A percentile compares a stretch with the other conserved stretches of the same genome.
Conservation (phyloP, 441 rosid species). For the Gossypium schwendimanii region DNA sequence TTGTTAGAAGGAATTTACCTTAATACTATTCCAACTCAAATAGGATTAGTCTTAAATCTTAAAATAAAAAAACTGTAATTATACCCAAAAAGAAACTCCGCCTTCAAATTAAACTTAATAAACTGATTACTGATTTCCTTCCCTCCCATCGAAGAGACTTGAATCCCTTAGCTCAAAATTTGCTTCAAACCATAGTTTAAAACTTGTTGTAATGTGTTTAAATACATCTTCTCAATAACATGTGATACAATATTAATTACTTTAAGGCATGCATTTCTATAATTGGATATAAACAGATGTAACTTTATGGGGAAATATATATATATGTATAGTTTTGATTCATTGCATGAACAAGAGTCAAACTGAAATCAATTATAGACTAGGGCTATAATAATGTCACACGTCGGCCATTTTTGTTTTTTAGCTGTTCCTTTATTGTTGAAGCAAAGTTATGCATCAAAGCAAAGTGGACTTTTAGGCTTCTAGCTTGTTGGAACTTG, state of each 20-base stretch:
- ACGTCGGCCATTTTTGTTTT: constrained; percentile 7
- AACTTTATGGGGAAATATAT: neutral
- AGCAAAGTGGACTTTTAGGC: constrained; percentile 21
- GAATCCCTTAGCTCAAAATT: neutral
- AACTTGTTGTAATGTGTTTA: neutral
- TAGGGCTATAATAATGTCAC: neutral
- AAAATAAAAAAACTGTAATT: too few relatives aligned
- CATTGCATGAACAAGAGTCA: neutral
- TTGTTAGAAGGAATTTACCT: too few relatives aligned
- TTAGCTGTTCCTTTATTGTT: constrained; percentile 8
- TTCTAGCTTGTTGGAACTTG: constrained; percentile 8
- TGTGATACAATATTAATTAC: neutral
- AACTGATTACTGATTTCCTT: too few relatives aligned
- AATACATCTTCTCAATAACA: neutral
- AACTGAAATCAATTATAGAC: neutral
- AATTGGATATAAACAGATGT: neutral
- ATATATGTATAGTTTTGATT: neutral
- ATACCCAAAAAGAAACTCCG: too few relatives aligned
- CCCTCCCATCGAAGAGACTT: neutral
- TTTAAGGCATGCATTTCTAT: neutral
- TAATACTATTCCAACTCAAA: too few relatives aligned
- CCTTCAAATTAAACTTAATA: too few relatives aligned
- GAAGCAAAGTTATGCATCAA: constrained; percentile 31
- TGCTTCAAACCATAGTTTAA: neutral
- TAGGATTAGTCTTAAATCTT: too few relatives aligned